Evolutionary conservation across 495 filamentous ascomycete genomes (phyloP).

Genomic region (Penicillium riverlandense): DNA sequence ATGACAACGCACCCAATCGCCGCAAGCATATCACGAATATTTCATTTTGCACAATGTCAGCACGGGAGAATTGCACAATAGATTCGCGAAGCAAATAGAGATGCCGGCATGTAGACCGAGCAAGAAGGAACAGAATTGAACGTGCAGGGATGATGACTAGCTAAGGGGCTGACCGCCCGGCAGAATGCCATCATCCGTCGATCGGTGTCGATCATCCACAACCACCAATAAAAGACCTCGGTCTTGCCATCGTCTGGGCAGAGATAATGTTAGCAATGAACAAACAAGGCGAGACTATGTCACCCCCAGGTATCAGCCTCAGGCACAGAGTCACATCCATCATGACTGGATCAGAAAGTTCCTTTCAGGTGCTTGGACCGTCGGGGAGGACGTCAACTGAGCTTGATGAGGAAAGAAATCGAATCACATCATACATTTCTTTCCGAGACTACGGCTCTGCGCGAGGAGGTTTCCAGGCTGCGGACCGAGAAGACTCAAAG

Average conservation of each 20-base stretch:
- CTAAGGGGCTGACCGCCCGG: neutral
- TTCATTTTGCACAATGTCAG: no score
- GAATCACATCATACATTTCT: constrained; percentile 10
- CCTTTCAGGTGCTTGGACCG: neutral
- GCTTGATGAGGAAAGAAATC: constrained; percentile 14
- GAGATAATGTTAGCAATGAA: no score
- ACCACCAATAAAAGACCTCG: neutral
- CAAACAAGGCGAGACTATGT: no score
- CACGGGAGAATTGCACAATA: no score
- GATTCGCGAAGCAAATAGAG: no score
- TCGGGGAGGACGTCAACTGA: constrained; percentile 7
- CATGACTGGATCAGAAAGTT: neutral
- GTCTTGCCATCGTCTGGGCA: neutral
- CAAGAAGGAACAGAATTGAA: no score
- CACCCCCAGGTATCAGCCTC: no score
- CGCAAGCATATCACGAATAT: no score
- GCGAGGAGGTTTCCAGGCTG: constrained; percentile 14
- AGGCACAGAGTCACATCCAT: no score
- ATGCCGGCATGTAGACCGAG: no score
- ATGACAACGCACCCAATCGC: no score
- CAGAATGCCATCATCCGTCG: neutral
- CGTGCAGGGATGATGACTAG: no score
- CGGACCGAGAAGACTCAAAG: constrained; percentile 17
- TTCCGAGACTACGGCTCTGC: constrained; percentile 9
- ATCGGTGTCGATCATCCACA: constrained; percentile 1